Percentiles rank a stretch among this genome's conserved stretches.
phyloP scores from a whole-genome alignment of 2,329 filamentous ascomycete genomes.

The Coleophoma eucalyptorum region DNA sequence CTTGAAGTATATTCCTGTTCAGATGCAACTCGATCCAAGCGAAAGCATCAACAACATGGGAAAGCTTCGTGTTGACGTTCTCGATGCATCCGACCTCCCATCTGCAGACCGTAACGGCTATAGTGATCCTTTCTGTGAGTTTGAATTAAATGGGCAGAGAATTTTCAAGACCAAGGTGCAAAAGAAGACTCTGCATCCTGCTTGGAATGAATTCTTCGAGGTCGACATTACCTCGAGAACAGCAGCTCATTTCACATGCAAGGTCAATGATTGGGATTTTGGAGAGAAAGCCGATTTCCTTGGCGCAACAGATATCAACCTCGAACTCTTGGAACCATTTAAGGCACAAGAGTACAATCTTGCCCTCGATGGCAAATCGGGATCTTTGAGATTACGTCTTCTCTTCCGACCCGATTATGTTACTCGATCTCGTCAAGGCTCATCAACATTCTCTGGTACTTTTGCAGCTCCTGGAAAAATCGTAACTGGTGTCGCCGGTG shows the following conservation, averaged over 20 bases:
- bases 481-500: conserved; percentile 74
- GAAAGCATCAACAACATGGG: conserved; percentile 99
- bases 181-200: conserved; percentile 93
- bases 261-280: conserved; percentile 95
- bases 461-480: conserved; percentile 86
- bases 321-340: conserved; percentile 83
- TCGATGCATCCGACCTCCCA: conserved; percentile 84
- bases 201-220: conserved; percentile 97
- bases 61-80: conserved; percentile 85
- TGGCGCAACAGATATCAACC: conserved; percentile 71
- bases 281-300: conserved; percentile 90
- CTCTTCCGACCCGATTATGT: conserved; percentile 94
- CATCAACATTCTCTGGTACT: conserved; percentile 87
- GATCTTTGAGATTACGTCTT: conserved; percentile 75
- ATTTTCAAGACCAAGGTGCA: conserved; percentile 93
- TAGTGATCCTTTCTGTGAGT: conserved; percentile 96
- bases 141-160: conserved; percentile 82
- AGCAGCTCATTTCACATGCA: conserved; percentile 75
- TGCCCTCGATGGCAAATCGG: conserved; percentile 83
- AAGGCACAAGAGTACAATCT: conserved; percentile 71
- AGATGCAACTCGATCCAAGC: conserved; percentile 89
- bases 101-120: conserved; percentile 93
- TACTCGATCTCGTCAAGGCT: conserved; percentile 79
- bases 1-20: conserved; percentile 89
- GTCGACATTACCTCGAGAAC: conserved; percentile 78